A percentile compares a stretch with the other conserved stretches of the same genome.
phyloP scores from a whole-genome alignment of 2,329 filamentous ascomycete genomes.

The Colletotrichum sp. region DNA sequence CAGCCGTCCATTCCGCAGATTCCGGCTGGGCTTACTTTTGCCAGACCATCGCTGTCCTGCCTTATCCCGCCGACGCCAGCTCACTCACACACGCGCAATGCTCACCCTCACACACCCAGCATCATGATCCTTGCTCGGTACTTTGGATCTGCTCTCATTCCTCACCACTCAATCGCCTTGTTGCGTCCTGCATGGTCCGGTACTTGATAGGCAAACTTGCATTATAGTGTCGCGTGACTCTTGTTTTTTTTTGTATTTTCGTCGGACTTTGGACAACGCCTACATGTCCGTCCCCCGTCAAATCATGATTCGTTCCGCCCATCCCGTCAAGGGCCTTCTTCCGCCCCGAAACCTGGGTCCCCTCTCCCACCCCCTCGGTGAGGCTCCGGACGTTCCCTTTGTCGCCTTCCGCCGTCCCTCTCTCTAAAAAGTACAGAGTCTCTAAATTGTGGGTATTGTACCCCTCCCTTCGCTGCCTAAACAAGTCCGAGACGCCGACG shows the following conservation, averaged over 20 bases:
- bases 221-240: slow-evolving; percentile 17
- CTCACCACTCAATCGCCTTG: neutral
- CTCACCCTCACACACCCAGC: neutral
- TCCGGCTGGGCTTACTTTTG: slow-evolving; percentile 7
- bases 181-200: neutral
- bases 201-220: neutral
- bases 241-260: neutral
- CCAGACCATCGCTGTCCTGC: neutral
- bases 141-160: neutral
- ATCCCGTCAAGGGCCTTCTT: neutral
- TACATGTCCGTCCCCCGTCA: neutral
- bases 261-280: slow-evolving; percentile 2
- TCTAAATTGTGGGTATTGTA: slow-evolving; percentile 3
- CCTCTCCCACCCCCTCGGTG: neutral
- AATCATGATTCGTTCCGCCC: slow-evolving; percentile 16
- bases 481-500: slow-evolving; percentile 21
- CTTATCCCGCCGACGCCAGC: neutral
- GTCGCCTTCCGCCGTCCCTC: neutral
- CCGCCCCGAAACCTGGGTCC: neutral
- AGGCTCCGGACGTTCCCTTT: neutral
- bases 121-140: neutral
- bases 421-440: neutral
- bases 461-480: slow-evolving; percentile 7
- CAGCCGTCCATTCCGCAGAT: slow-evolving; percentile 9
- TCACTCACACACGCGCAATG: neutral